These are phyloP conservation scores for Pinus albicaulis DNA, from an alignment of 75 land plant genomes.

Conservation along the genomic window DNA sequence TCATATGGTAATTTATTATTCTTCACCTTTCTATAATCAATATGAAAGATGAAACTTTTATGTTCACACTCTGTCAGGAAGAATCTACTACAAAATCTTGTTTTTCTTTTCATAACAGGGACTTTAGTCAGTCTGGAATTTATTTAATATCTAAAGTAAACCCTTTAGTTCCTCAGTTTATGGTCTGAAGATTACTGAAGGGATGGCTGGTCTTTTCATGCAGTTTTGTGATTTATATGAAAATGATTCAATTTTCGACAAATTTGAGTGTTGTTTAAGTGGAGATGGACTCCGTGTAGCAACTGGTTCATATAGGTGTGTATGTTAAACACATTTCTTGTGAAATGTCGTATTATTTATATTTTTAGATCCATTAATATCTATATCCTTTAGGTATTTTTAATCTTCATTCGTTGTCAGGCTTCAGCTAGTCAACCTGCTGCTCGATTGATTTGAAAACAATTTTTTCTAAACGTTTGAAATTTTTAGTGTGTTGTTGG, in stretches of 20 bases:
- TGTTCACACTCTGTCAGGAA: no score
- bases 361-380: no score
- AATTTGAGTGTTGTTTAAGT: conserved; percentile 98
- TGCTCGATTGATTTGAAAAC: no score
- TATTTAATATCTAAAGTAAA: neutral
- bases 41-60: no score
- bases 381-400: no score
- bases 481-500: no score
- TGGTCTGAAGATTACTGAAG: neutral
- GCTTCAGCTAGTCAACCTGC: no score
- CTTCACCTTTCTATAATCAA: no score
- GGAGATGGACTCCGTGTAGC: conserved; percentile 94
- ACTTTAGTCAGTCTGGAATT: neutral
- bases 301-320: conserved; percentile 97
- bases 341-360: no score
- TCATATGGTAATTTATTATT: no score
- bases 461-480: no score
- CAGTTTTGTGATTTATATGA: conserved; percentile 97
- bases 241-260: conserved; percentile 96
- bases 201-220: conserved; percentile 27
- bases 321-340: neutral
- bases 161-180: neutral
- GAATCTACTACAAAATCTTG: neutral
- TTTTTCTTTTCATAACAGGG: neutral
- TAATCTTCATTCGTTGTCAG: no score